Evolutionary conservation across 1,139 yeast genomes (phyloP), one percentile per base, ranked within the genome.

Genomic region (Yamadazyma pseudoaaseri): DNA sequence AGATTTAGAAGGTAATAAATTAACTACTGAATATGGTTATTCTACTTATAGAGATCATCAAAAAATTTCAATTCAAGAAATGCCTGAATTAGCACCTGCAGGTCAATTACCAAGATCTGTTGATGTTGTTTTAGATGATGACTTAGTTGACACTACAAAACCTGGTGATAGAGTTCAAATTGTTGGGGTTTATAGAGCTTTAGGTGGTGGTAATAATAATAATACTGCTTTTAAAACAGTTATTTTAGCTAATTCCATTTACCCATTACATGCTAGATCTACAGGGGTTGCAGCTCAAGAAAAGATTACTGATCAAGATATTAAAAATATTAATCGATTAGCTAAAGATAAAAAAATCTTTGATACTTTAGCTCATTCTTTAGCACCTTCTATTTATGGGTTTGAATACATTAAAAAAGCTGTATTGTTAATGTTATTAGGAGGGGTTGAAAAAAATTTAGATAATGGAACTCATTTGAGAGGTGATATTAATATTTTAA

Each of bases 81-180:
- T 94, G 92, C 99, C 98, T 1, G 99, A 92, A 63, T 76, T 84
- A 47, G 97, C 98, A 0, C 98, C 98, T 12, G 95, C 97, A 1
- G 98, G 99, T 39, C 98, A 92, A 61, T 70, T 92, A 43, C 98
- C 99, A 26, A 73, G 98, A 47, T 82, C 96, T 2, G 77, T 92
- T 26, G 98, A 92, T 54, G 85, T 92, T 24, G 76, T 92, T 15
- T 67, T 94, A 53, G 97, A 92, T 57, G 97, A 90, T 52, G 98
- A 92, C 56, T 70, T 92, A 45, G 98, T 92, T 2, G 99, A 92
- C 54, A 65, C 67, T 36, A 86, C 89, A 30, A 92, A 92, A 58
- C 97, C 98, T 0, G 99, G 99, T 53, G 99, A 92, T 55, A 79
- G 98, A 56, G 80, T 90, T 23, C 97, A 90, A 62, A 68, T 90